These are phyloP conservation scores for Lophium mytilinum DNA, from an alignment of 495 filamentous ascomycete genomes.

Conservation along the genomic window DNA sequence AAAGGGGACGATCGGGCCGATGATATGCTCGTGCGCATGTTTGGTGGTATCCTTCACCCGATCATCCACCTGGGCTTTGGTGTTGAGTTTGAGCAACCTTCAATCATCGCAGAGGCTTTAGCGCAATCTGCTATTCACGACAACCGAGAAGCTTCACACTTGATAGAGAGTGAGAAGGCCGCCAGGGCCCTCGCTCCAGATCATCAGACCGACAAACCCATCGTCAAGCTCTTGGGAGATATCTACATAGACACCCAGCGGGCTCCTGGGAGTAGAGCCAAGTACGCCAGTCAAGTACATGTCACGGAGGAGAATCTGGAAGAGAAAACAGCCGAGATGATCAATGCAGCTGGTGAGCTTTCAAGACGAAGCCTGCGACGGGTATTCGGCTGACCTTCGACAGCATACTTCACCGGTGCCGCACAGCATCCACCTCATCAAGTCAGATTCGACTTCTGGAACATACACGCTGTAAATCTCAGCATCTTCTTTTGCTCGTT, in stretches of 20 bases:
- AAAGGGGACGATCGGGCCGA: conserved; percentile 5
- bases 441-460: conserved; percentile 72
- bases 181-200: neutral
- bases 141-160: neutral
- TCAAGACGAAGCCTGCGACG: too few species aligned
- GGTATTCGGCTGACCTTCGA: too few species aligned
- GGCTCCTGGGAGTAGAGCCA: too few species aligned
- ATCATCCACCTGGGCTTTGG: conserved; percentile 10
- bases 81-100: conserved; percentile 2
- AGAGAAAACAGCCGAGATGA: conserved; percentile 49
- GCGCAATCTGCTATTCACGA: neutral
- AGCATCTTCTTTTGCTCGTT: conserved; percentile 55
- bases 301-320: neutral
- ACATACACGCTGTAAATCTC: conserved; percentile 57
- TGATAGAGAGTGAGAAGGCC: neutral
- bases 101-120: conserved; percentile 2
- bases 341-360: conserved; percentile 48
- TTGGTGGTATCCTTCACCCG: neutral
- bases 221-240: neutral
- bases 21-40: conserved; percentile 8
- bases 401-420: conserved; percentile 53
- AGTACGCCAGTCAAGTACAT: neutral
- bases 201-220: neutral
- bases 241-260: neutral
- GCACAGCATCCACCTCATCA: conserved; percentile 54